Evolutionary conservation across 75 land plant genomes (phyloP).

Genomic region (Cryptomeria japonica): DNA sequence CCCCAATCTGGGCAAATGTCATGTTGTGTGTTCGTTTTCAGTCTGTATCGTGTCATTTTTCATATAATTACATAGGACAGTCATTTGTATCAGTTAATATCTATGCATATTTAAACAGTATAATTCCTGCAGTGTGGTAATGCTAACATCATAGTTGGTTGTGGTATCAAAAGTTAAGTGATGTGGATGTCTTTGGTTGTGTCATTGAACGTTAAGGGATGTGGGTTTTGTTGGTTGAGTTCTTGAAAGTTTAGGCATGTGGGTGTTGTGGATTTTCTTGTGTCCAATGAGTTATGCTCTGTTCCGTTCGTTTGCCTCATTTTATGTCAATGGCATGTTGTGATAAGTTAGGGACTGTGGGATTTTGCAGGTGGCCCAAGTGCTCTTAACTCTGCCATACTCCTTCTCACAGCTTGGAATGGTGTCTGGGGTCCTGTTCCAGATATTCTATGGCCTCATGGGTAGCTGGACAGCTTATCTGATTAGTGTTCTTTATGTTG

Average conservation of each 20-base stretch:
- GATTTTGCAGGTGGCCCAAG: conserved; percentile 88
- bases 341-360: background rate
- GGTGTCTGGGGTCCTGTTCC: conserved; percentile 77
- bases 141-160: background rate
- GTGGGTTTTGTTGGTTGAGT: background rate
- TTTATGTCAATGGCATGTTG: background rate
- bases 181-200: background rate
- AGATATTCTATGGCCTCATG: conserved; percentile 83
- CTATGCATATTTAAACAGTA: background rate
- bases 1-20: background rate
- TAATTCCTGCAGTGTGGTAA: background rate
- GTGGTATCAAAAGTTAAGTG: background rate
- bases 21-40: background rate
- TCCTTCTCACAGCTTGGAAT: conserved; percentile 90
- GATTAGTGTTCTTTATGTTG: conserved; percentile 84
- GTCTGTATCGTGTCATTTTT: background rate
- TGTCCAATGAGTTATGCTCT: background rate
- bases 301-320: background rate
- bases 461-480: conserved; percentile 97
- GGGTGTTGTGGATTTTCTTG: background rate
- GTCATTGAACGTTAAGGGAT: background rate
- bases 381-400: conserved; percentile 86
- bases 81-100: background rate
- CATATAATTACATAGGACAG: background rate
- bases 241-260: background rate